phyloP scores from a whole-genome alignment of 768 basidiomycete genomes.

The Rhizopogon roseolus region DNA sequence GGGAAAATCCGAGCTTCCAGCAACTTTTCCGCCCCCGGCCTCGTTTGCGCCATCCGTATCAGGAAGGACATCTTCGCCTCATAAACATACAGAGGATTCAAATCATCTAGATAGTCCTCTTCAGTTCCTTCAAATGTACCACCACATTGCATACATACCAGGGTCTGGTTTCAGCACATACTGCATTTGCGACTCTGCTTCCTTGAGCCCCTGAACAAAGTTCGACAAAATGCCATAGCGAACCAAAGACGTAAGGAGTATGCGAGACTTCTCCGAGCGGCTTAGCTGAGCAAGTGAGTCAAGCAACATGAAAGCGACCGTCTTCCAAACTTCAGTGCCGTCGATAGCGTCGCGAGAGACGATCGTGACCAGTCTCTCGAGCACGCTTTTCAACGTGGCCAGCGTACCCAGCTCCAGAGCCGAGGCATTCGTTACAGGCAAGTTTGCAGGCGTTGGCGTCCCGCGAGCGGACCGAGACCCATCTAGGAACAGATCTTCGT shows the following conservation, averaged over 20 bases:
- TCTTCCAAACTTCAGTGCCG: conserved; percentile 96
- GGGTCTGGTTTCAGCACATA: conserved; percentile 85
- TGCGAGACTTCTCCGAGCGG: conserved; percentile 61
- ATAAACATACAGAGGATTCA: conserved; percentile 90
- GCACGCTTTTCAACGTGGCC: conserved; percentile 55
- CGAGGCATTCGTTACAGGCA: conserved; percentile 13
- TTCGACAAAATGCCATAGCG: conserved; percentile 76
- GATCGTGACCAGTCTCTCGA: conserved; percentile 69
- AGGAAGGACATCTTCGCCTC: conserved; percentile 93
- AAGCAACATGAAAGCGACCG: conserved; percentile 87
- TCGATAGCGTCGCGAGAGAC: conserved; percentile 91
- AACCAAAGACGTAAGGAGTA: conserved; percentile 52
- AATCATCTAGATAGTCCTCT: conserved; percentile 52
- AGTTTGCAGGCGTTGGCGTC: conserved; percentile 13
- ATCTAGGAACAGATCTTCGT: conserved; percentile 35
- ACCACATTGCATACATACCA: conserved; percentile 43
- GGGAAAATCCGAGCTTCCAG: conserved; percentile 74
- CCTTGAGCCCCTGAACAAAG: conserved; percentile 82
- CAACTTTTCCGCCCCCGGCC: conserved; percentile 79
- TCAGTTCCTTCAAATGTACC: conserved; percentile 1
- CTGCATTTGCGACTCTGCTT: conserved; percentile 70
- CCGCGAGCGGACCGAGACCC: conserved; percentile 30
- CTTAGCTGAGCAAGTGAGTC: conserved; percentile 77
- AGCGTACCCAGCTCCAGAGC: conserved; percentile 61
- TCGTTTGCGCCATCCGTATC: conserved; percentile 76